These are phyloP conservation scores for Kingdonia uniflora DNA, from an alignment of 164 flowering plant species.

Conservation along the genomic window DNA sequence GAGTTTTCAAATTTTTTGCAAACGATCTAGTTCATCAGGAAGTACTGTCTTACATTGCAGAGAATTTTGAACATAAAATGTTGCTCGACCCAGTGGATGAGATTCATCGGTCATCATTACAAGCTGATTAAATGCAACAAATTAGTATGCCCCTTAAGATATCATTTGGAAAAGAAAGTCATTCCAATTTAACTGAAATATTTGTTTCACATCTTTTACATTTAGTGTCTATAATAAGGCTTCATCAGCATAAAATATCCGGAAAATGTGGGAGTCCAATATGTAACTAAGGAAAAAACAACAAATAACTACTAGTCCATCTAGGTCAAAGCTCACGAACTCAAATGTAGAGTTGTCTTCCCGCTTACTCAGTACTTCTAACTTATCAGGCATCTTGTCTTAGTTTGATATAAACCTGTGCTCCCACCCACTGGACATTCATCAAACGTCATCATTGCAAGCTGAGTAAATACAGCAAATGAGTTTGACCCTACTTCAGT, in stretches of 20 bases:
- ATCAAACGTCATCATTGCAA: conserved; percentile 61
- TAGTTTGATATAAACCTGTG: conserved; percentile 20
- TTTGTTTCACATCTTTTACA: conserved; percentile 2
- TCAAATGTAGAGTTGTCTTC: conserved; percentile 15
- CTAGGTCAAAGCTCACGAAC: conserved; percentile 14
- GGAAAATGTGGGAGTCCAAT: too few relatives aligned
- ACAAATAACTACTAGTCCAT: conserved; percentile 1
- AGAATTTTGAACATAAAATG: conserved; percentile 11
- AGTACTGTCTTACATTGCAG: conserved; percentile 13
- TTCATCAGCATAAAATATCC: conserved; percentile 7
- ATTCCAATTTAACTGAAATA: neutral
- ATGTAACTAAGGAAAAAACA: neutral
- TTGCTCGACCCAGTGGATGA: conserved; percentile 15
- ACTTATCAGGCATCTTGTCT: conserved; percentile 20
- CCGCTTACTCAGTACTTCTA: conserved; percentile 25
- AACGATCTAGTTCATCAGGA: conserved; percentile 13
- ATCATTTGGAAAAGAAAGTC: neutral
- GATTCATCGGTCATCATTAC: conserved; percentile 33
- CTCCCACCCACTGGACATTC: conserved; percentile 26
- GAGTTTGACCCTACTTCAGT: conserved; percentile 14
- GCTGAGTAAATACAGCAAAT: conserved; percentile 38
- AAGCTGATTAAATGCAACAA: conserved; percentile 24
- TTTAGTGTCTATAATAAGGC: conserved; percentile 6
- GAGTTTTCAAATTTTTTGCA: conserved; percentile 1
- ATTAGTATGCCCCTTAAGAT: conserved; percentile 14